Base-by-base conservation (phyloP, 805 yeast genomes). In the Candida piceae region DNA sequence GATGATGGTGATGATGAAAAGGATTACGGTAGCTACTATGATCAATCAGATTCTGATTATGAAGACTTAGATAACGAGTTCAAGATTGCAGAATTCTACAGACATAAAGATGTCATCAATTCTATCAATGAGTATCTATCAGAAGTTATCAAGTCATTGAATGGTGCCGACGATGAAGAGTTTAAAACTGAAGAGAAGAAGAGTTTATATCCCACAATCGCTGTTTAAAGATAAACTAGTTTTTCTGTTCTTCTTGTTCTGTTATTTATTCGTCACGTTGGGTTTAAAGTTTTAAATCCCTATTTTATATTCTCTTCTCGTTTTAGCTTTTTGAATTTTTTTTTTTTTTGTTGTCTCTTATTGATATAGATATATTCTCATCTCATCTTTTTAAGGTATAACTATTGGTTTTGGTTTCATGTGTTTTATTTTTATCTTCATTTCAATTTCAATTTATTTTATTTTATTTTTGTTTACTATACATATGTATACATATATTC, bases 11-110 rank as follows among this genome's bases (percentile, higher is more conserved):
- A 49, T 6, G 44, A 42, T 10, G 47, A 42, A 7, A 45, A 44
- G 4, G 53, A 51, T 22, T 42, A 44, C 27, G 32, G 46, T 5
- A 32, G 42, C 32, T 45, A 41, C 34, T 46, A 49, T 18, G 52
- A 52, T 27, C 48, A 42, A 24, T 40, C 51, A 0, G 53, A 46
- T 31, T 45, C 50, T 4, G 56, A 50, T 16, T 44, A 42, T 17
- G 58, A 53, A 10, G 56, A 49, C 15, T 30, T 34, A 17, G 48
- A 49, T 3, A 17, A 28, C 8, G 50, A 47, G 19, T 21, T 18
- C 11, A 26, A 49, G 4, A 13, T 33, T 17, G 20, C 32, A 13
- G 46, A 50, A 16, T 53, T 38, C 26, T 15, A 28, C 32, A 40
- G 38, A 15, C 55, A 52, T 35, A 41, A 38, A 8, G 39, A 39